Percentiles rank a stretch among this genome's conserved stretches.
Evolutionary conservation across 2,329 filamentous ascomycete species (phyloP).

Genomic region (Capronia americana): DNA sequence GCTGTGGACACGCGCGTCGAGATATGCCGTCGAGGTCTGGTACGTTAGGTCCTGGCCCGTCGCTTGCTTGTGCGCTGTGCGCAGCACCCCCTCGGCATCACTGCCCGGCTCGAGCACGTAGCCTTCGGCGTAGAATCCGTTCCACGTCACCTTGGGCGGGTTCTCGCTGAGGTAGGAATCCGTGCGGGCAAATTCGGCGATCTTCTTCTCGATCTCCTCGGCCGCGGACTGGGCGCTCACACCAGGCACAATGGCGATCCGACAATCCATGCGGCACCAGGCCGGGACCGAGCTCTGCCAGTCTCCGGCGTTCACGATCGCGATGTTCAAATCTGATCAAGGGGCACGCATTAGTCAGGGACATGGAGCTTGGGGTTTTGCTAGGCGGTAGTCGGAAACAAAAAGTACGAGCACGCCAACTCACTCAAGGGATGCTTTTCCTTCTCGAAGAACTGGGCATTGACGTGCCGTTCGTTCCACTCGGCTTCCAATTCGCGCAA

Average conservation of each 20-base stretch:
- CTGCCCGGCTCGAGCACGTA: slow-evolving; percentile 42
- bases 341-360: background rate
- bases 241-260: slow-evolving; percentile 33
- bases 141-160: slow-evolving; percentile 40
- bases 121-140: slow-evolving; percentile 39
- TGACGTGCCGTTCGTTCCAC: slow-evolving; percentile 32
- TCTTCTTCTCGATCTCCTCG: slow-evolving; percentile 42
- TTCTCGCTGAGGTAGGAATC: slow-evolving; percentile 41
- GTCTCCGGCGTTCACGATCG: slow-evolving; percentile 36
- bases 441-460: slow-evolving; percentile 28
- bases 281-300: slow-evolving; percentile 35
- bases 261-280: slow-evolving; percentile 36
- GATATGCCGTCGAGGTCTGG: slow-evolving; percentile 31
- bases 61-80: slow-evolving; percentile 37
- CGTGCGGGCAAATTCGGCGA: slow-evolving; percentile 39
- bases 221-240: slow-evolving; percentile 34
- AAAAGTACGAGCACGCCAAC: slow-evolving; percentile 3
- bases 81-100: slow-evolving; percentile 35
- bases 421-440: slow-evolving; percentile 36
- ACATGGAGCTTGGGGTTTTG: too few relatives aligned
- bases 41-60: slow-evolving; percentile 32
- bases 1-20: slow-evolving; percentile 32
- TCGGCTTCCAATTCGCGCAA: slow-evolving; percentile 35
- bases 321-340: slow-evolving; percentile 33
- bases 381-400: too few relatives aligned